These are phyloP conservation scores for Erigeron canadensis DNA, from an alignment of 129 eudicot species.

Conservation along the genomic window DNA sequence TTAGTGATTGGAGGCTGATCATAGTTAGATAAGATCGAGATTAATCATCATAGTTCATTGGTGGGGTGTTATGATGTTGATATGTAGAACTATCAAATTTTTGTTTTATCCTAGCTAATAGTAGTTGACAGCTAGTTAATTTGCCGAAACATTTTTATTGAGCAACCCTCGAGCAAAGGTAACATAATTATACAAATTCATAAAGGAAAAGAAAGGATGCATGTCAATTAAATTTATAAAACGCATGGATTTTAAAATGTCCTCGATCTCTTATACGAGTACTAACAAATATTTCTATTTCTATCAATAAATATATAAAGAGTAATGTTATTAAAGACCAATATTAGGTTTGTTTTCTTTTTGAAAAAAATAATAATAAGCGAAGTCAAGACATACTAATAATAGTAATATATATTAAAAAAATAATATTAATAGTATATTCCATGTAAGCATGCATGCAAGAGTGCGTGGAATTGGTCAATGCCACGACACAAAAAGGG, in stretches of 20 bases:
- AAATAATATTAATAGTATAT: not conserved
- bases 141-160: too few relatives aligned
- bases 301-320: too few relatives aligned
- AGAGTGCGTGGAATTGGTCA: slow-evolving; percentile 11
- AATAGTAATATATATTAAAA: not conserved
- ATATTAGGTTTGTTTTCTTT: too few relatives aligned
- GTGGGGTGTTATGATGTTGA: slow-evolving; percentile 30
- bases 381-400: not conserved
- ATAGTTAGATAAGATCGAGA: slow-evolving; percentile 29
- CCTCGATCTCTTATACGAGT: too few relatives aligned
- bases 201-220: too few relatives aligned
- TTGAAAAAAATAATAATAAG: not conserved
- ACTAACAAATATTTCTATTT: too few relatives aligned
- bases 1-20: slow-evolving; percentile 28
- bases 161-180: too few relatives aligned
- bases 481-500: not conserved
- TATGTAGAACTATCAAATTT: not conserved
- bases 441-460: slow-evolving; percentile 22
- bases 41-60: slow-evolving; percentile 18
- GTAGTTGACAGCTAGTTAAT: not conserved
- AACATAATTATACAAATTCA: too few relatives aligned
- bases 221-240: too few relatives aligned
- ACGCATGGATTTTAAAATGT: too few relatives aligned
- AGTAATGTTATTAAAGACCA: too few relatives aligned
- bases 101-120: not conserved